Percentiles rank a stretch among this genome's conserved stretches.
Conservation (phyloP, 495 filamentous ascomycete genomes). For the Geopyxis carbonaria region DNA sequence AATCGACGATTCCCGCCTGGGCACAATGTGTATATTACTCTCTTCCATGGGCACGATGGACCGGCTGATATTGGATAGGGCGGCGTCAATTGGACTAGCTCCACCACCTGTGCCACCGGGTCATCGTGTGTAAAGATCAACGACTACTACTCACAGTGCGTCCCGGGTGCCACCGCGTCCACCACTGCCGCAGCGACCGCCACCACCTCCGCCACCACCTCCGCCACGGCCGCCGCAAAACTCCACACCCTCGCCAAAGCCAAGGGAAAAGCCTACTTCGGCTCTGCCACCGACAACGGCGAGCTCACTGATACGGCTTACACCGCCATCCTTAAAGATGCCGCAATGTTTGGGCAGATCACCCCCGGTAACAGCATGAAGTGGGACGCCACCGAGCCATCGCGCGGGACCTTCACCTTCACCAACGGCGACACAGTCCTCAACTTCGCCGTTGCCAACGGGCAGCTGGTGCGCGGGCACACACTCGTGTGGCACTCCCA, state of each 20-base stretch:
- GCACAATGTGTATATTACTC: constrained; percentile 11
- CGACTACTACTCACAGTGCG: constrained; percentile 10
- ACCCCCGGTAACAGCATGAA: constrained; percentile 58
- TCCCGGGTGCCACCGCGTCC: constrained; percentile 6
- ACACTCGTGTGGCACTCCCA: constrained; percentile 48
- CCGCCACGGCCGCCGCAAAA: constrained; percentile 15
- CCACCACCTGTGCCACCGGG: constrained; percentile 10
- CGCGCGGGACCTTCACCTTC: constrained; percentile 36
- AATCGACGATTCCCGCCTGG: constrained; percentile 8
- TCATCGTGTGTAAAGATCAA: constrained; percentile 8
- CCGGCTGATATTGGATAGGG: not conserved
- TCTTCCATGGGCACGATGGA: not conserved
- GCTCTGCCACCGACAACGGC: constrained; percentile 39
- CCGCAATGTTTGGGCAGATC: constrained; percentile 43
- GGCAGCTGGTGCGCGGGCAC: constrained; percentile 45
- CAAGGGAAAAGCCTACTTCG: constrained; percentile 40
- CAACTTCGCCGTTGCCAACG: constrained; percentile 40
- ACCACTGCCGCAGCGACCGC: constrained; percentile 5
- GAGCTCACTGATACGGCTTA: constrained; percentile 38
- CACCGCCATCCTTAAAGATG: constrained; percentile 33
- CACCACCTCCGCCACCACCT: constrained; percentile 23
- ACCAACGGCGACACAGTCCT: constrained; percentile 38
- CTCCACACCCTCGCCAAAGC: constrained; percentile 37
- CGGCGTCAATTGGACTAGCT: constrained; percentile 8
- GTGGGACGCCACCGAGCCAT: constrained; percentile 36